Conservation (phyloP, 345 rosid genomes). For the Salix suchowensis region DNA sequence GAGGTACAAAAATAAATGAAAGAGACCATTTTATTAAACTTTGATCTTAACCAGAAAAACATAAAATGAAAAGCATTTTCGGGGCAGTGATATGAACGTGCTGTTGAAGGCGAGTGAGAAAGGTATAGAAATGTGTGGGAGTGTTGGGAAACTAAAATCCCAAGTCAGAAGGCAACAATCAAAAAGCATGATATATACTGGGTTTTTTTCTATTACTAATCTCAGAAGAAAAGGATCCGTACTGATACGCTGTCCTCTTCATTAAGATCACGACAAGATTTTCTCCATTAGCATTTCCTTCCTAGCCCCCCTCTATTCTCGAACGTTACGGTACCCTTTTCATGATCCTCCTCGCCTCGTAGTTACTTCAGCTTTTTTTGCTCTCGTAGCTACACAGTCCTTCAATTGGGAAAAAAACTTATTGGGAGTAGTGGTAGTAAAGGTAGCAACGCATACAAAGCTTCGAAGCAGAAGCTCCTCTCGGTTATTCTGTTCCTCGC, state of each 20-base stretch:
- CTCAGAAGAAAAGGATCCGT: conserved; percentile 17
- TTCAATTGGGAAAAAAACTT: not conserved
- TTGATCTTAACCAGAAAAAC: too few relatives aligned
- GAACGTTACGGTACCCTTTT: not conserved
- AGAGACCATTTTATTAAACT: too few relatives aligned
- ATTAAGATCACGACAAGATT: conserved; percentile 26
- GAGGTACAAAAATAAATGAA: too few relatives aligned
- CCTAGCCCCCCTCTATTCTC: not conserved
- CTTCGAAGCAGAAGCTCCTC: conserved; percentile 46
- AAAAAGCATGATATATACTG: conserved; percentile 17
- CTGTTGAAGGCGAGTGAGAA: not conserved
- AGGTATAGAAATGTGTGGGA: conserved; percentile 25
- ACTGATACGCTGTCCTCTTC: conserved; percentile 33
- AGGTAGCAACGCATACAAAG: conserved; percentile 36
- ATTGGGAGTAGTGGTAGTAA: not conserved
- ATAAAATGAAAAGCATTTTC: too few relatives aligned
- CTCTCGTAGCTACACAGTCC: not conserved
- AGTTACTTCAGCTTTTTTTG: too few relatives aligned
- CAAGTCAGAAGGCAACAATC: conserved; percentile 57
- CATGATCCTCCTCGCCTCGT: too few relatives aligned
- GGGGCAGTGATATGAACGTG: not conserved
- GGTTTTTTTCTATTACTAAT: conserved; percentile 7
- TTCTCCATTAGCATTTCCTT: conserved; percentile 1
- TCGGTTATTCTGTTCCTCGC: conserved; percentile 21
- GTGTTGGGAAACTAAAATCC: conserved; percentile 82